Percentiles rank a stretch among this genome's conserved stretches.
These are phyloP conservation scores for Xylaria digitata DNA, from an alignment of 2,329 filamentous ascomycete species.

Conservation along the genomic window DNA sequence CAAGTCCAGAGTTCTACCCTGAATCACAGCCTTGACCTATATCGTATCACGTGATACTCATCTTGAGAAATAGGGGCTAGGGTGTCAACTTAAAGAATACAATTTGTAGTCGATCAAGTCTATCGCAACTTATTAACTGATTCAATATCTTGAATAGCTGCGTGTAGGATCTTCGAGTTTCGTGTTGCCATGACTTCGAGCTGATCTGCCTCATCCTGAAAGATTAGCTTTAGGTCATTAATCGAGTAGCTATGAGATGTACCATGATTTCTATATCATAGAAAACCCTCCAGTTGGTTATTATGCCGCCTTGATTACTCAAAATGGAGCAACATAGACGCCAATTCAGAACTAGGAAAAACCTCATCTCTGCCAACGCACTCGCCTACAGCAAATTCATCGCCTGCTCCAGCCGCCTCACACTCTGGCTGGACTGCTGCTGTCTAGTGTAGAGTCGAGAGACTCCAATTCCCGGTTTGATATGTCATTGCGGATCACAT, in stretches of 20 bases:
- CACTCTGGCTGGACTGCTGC: not conserved
- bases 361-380: not conserved
- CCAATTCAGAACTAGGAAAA: conserved; percentile 1
- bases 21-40: not conserved
- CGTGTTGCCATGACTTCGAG: too few species aligned
- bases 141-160: too few species aligned
- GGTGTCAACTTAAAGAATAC: not conserved
- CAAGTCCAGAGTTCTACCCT: not conserved
- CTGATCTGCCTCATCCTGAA: too few species aligned
- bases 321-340: not conserved
- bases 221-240: too few species aligned
- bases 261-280: not conserved
- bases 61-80: not conserved
- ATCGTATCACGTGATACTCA: not conserved
- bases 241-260: not conserved
- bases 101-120: too few species aligned
- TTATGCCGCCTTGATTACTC: not conserved
- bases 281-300: not conserved
- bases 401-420: not conserved
- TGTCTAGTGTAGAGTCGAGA: conserved; percentile 1
- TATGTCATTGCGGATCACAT: not conserved
- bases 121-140: not conserved
- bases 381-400: not conserved
- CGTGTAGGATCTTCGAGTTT: not conserved
- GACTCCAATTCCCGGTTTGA: not conserved